Conservation (phyloP, 2,329 filamentous ascomycete genomes). For the Monilinia laxa region DNA sequence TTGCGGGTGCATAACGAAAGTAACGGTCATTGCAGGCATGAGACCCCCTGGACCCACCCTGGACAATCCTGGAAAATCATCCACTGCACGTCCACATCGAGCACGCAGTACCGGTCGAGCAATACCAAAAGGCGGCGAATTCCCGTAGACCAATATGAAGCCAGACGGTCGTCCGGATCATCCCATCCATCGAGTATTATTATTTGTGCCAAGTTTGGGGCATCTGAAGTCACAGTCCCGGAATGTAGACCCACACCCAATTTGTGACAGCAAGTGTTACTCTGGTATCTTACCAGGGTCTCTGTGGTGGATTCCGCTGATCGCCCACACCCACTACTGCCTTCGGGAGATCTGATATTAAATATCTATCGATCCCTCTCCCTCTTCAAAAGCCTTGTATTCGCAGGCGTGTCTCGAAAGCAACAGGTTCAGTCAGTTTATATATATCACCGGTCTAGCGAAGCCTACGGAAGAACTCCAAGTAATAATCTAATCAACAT, state of each 20-base stretch:
- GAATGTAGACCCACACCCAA: slow-evolving; percentile 50
- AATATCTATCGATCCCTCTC: slow-evolving; percentile 47
- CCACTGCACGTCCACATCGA: slow-evolving; percentile 32
- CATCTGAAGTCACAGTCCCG: slow-evolving; percentile 39
- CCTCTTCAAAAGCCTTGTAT: slow-evolving; percentile 39
- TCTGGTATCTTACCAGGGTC: slow-evolving; percentile 49
- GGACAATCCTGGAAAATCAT: slow-evolving; percentile 32
- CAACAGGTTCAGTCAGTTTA: slow-evolving; percentile 20
- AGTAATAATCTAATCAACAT: slow-evolving; percentile 34
- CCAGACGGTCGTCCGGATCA: slow-evolving; percentile 29
- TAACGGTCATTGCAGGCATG: slow-evolving; percentile 34
- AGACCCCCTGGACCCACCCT: slow-evolving; percentile 31
- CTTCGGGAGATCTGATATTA: slow-evolving; percentile 51
- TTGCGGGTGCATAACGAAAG: slow-evolving; percentile 36
- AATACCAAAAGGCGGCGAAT: slow-evolving; percentile 33
- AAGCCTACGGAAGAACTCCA: slow-evolving; percentile 40
- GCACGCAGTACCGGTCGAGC: slow-evolving; percentile 35
- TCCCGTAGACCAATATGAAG: slow-evolving; percentile 33
- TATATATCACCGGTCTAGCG: slow-evolving; percentile 22
- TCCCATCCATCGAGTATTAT: slow-evolving; percentile 34
- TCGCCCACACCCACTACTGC: slow-evolving; percentile 48
- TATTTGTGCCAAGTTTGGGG: slow-evolving; percentile 37
- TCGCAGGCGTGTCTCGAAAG: slow-evolving; percentile 38
- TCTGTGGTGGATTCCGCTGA: slow-evolving; percentile 51
- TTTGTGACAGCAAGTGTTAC: slow-evolving; percentile 50